Evolutionary conservation across 2,329 filamentous ascomycete genomes (phyloP), one percentile per base, ranked within the genome.

Genomic region (Phoma sp.): DNA sequence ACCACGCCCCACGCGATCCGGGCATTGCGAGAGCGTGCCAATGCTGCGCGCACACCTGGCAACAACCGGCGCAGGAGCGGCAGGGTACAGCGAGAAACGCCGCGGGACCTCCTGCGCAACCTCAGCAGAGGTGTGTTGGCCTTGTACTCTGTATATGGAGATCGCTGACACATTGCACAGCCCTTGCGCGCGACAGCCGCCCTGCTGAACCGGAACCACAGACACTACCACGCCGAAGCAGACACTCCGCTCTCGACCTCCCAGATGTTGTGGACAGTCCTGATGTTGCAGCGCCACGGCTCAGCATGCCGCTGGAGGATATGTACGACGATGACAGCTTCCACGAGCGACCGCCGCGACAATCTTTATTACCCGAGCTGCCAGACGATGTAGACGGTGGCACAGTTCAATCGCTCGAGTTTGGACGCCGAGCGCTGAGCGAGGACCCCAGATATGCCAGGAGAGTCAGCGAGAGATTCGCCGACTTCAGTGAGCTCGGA

Each of bases 1-100:
- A 80, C 81, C 5, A 85, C 83, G 15, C 83, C 83, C 0, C 80
- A 84, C 75, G 82, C 81, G 24, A 77, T 84, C 51, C 77, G 81
- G 37, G 82, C 83, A 9, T 74, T 84, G 25, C 79, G 84, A 68
- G 80, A 83, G 62, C 81, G 82, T 44, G 74, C 72, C 48, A 72
- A 76, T 62, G 80, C 80, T 12, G 79, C 78, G 5, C 79, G 79
- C 58, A 83, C 82, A 2, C 81, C 82, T 19, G 77, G 80, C 12
- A 76, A 82, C 61, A 76, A 79, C 40, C 71, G 82, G 50, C 76
- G 79, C 57, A 67, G 73, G 57, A 84, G 82, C 56, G 78, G 78
- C 24, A 74, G 81, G 31, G 60, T 80, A 50, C 78, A 82, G 63
- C 72, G 82, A 36, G 82, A 85, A 65, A 85, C 83, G 6, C 82